Evolutionary conservation across 495 filamentous ascomycete species (phyloP), one percentile per base, ranked within the genome.

Genomic region (Clohesyomyces aquaticus): DNA sequence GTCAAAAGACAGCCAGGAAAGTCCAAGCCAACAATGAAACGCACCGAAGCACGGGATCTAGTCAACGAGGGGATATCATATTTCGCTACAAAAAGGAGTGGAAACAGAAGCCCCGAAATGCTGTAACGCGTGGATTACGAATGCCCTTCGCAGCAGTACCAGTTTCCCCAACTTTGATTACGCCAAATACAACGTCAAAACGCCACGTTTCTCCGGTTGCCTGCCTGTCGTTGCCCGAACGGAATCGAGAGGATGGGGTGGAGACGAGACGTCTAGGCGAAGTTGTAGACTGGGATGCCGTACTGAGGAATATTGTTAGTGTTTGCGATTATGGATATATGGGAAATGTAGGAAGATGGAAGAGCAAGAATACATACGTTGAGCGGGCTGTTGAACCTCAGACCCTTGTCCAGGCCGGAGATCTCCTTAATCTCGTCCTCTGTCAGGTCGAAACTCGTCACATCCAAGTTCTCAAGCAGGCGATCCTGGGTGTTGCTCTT

Each of bases 361-460:
- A 14, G 32, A 14, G 32, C 6, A 14, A 14, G 14, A 38, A 26
- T n/a, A 66, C 67, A 19, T 59, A 70, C 67, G 58, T 70, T 70
- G 6, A 50, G 28, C 8, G 90, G 91, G 76, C 91, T 86, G 80
- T 96, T 96, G 78, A 96, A 94, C 73, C 89, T 84, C 73, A 93
- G 80, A 59, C 80, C 78, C 67, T 79, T 76, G 78, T 96, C 83
- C 77, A 94, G 77, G 23, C 72, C 80, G 45, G 78, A 80, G 68
- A 96, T 91, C 54, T 76, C 75, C 59, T 85, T 78, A 49, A 96
- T 73, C 71, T 96, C 92, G 21, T 75, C 75, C 65, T 82, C 67
- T 53, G 78, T 79, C 51, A 96, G 75, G 53, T 92, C 83, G 68
- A 90, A 93, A 54, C 82, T 81, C 54, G 79, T 82, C 53, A 85